phyloP scores from a whole-genome alignment of 441 rosid species.

The Arabidopsis lyrata region DNA sequence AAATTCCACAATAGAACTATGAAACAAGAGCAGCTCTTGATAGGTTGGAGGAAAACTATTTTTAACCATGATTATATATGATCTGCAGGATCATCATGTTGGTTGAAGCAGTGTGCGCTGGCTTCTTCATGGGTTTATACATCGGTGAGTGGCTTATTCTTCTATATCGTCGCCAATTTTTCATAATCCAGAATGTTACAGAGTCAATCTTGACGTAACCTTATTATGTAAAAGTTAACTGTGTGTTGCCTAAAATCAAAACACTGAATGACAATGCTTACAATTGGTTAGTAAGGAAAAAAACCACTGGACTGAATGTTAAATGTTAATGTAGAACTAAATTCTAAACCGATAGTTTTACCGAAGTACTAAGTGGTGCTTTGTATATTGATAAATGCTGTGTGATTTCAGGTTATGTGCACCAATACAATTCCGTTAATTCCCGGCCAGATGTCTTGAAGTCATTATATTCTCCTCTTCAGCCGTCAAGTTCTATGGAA shows the following conservation, averaged over 20 bases:
- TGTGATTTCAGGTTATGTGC: slow-evolving; percentile 75
- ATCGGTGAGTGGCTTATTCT: slow-evolving; percentile 64
- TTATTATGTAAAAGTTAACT: neutral
- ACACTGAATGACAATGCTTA: neutral
- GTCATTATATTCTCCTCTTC: slow-evolving; percentile 96
- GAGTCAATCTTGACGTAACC: neutral
- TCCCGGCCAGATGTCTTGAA: slow-evolving; percentile 97
- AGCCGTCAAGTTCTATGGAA: slow-evolving; percentile 93
- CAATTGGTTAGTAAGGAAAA: neutral
- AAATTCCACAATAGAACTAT: neutral
- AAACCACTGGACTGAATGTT: neutral
- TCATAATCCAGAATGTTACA: neutral
- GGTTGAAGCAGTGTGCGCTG: slow-evolving; percentile 84
- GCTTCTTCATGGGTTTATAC: slow-evolving; percentile 79
- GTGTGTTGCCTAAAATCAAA: slow-evolving; percentile 5
- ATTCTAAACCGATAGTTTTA: neutral
- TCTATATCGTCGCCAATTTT: neutral
- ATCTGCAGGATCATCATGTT: slow-evolving; percentile 88
- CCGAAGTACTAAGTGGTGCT: neutral
- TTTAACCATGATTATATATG: neutral
- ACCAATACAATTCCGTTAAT: slow-evolving; percentile 84
- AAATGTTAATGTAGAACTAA: slow-evolving; percentile 1
- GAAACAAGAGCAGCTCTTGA: slow-evolving; percentile 6
- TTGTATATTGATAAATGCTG: slow-evolving; percentile 10
- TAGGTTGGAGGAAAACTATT: neutral